Conservation (phyloP, 805 yeast genomes). For the Millerozyma miso region DNA sequence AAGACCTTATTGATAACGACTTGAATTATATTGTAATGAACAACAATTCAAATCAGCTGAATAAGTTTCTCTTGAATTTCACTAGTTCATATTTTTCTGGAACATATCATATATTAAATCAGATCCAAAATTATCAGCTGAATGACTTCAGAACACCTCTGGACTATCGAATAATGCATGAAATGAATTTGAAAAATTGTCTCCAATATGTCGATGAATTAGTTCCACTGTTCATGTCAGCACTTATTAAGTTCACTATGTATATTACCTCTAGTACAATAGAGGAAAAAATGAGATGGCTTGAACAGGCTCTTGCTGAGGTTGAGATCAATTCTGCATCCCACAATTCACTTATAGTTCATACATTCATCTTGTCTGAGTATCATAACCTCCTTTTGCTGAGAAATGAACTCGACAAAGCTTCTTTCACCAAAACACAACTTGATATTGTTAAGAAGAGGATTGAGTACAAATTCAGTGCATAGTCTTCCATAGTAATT, state of each 20-base stretch:
- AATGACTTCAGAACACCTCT: background rate
- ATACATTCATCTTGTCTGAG: background rate
- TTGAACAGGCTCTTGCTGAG: background rate
- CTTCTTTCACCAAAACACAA: background rate
- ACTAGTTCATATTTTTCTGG: background rate
- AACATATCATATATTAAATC: background rate
- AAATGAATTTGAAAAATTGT: background rate
- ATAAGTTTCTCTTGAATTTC: background rate
- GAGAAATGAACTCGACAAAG: background rate
- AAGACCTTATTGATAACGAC: background rate
- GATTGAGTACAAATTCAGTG: background rate
- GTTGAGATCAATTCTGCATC: background rate
- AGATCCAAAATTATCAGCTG: background rate
- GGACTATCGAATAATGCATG: background rate
- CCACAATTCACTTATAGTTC: background rate
- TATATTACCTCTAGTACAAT: background rate
- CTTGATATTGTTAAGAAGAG: background rate
- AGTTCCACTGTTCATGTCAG: background rate
- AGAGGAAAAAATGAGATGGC: background rate
- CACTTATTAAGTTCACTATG: background rate
- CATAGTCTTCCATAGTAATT: constrained; percentile 1
- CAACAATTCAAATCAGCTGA: background rate
- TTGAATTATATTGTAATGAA: background rate
- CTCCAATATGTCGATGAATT: background rate
- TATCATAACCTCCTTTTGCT: too few relatives aligned